Base-by-base conservation (phyloP, 1,284 basidiomycete species). In the Puccinia horiana region DNA sequence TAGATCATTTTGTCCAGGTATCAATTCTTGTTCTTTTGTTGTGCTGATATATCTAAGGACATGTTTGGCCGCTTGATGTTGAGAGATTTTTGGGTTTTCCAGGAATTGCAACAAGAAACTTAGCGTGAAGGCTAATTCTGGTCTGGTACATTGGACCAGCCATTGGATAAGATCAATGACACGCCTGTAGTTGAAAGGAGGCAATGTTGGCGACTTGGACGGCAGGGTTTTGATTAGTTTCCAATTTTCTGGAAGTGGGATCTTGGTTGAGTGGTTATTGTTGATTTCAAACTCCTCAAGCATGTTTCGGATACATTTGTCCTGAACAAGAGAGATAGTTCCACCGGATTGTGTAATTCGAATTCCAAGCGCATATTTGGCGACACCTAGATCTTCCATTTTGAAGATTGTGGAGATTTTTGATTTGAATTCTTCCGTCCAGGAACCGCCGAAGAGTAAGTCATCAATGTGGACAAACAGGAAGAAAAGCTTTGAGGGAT, bases 321-420 rank as follows among this genome's bases (percentile, higher is more conserved):
- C 52, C 23, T 54, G 52, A 16, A 54, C 20, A 6, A 54, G 52
- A 18, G 12, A 5, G 52, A n/a, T 54, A 12, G 11, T 20, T 6
- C 23, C 52, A 6, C 12, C 12, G 23, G 23, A 54, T n/a, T 54
- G 52, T 6, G 14, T 54, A 6, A 54, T 54, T n/a, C 52, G 14
- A 18, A 54, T 54, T 5, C 52, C 52, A 54, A 54, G 52, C 14
- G 52, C 23, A 18, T 54, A 54, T n/a, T n/a, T 54, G 12, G 23
- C 52, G 11, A 16, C 20, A 9, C 52, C 52, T 8, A 47, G 44
- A 16, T 47, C 44, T 47, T 47, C 75, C 75, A 76, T 76, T 37
- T 76, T 54, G 29, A 52, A 76, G 23, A 9, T 37, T n/a, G 54
- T 29, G 23, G 3, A 14, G 14, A 77, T 61, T 77, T 77, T 61